phyloP scores from a whole-genome alignment of 2,329 filamentous ascomycete species.

The Stagonosporopsis rhizophila region DNA sequence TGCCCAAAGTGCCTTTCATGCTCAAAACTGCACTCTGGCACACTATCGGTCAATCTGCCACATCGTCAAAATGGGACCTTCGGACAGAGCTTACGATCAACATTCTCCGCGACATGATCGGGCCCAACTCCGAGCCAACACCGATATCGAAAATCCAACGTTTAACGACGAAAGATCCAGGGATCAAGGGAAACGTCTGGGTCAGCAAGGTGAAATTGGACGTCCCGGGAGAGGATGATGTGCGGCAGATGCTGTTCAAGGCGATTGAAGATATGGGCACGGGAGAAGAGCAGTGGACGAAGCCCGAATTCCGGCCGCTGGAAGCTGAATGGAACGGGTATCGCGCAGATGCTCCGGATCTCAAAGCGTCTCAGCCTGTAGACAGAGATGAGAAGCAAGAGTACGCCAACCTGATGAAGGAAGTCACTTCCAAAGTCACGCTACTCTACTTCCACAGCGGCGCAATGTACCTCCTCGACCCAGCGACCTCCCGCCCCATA shows the following conservation, averaged over 20 bases:
- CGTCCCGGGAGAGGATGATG: conserved; percentile 61
- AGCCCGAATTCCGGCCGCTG: conserved; percentile 63
- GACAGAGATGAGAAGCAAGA: conserved; percentile 67
- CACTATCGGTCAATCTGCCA: conserved; percentile 71
- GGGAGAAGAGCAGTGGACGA: conserved; percentile 40
- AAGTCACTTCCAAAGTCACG: conserved; percentile 68
- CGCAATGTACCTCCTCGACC: conserved; percentile 76
- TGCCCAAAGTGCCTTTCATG: conserved; percentile 63
- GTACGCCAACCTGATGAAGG: conserved; percentile 71
- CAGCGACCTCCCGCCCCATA: conserved; percentile 67
- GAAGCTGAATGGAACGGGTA: conserved; percentile 81
- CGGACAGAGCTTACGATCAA: conserved; percentile 75
- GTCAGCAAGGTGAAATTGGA: conserved; percentile 73
- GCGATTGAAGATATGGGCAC: conserved; percentile 64
- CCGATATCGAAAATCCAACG: conserved; percentile 60
- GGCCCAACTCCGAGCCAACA: conserved; percentile 30
- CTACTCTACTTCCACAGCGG: conserved; percentile 80
- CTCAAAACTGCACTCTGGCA: conserved; percentile 69
- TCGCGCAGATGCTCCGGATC: conserved; percentile 58
- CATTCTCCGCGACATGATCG: conserved; percentile 65
- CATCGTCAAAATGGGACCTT: conserved; percentile 79
- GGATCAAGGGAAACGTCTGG: conserved; percentile 83
- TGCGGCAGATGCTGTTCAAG: conserved; percentile 63
- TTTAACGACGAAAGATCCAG: conserved; percentile 66
- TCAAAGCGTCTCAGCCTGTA: conserved; percentile 59